Evolutionary conservation across 345 rosid genomes (phyloP).

Genomic region (Ceriops zippeliana): DNA sequence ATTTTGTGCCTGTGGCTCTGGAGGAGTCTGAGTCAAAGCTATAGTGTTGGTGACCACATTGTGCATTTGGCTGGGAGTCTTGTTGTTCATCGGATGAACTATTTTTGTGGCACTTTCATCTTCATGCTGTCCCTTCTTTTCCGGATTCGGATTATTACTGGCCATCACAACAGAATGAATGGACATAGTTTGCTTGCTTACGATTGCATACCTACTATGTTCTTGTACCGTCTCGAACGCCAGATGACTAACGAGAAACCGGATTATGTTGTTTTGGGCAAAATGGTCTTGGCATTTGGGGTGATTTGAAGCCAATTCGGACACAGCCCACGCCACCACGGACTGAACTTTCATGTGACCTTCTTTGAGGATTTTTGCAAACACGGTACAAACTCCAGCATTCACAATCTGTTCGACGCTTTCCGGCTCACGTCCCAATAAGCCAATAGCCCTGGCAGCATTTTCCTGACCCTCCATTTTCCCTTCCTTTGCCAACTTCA

Average conservation of each 20-base stretch:
- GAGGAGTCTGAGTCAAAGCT: slow-evolving; percentile 1
- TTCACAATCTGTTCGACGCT: slow-evolving; percentile 76
- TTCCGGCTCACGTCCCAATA: slow-evolving; percentile 68
- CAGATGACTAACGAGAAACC: slow-evolving; percentile 73
- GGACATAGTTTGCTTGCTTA: slow-evolving; percentile 23
- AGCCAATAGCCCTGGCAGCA: slow-evolving; percentile 74
- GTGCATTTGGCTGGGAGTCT: slow-evolving; percentile 17
- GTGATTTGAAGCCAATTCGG: slow-evolving; percentile 29
- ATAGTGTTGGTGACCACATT: slow-evolving; percentile 15
- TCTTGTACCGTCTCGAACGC: slow-evolving; percentile 88
- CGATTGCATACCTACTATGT: slow-evolving; percentile 35
- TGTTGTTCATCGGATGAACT: slow-evolving; percentile 16
- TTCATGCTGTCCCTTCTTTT: slow-evolving; percentile 4
- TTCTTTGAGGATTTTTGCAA: slow-evolving; percentile 76
- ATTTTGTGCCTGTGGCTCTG: background rate
- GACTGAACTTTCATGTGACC: slow-evolving; percentile 48
- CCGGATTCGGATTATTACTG: slow-evolving; percentile 3
- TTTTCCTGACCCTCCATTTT: slow-evolving; percentile 71
- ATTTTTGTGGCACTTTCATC: slow-evolving; percentile 14
- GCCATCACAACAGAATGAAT: slow-evolving; percentile 30
- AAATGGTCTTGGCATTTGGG: slow-evolving; percentile 35
- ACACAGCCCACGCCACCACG: slow-evolving; percentile 32
- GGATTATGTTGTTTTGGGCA: slow-evolving; percentile 39
- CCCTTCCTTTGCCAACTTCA: slow-evolving; percentile 76
- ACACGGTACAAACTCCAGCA: slow-evolving; percentile 65